Base-by-base conservation (phyloP, 148 eudicot genomes). In the Drosera capensis region DNA sequence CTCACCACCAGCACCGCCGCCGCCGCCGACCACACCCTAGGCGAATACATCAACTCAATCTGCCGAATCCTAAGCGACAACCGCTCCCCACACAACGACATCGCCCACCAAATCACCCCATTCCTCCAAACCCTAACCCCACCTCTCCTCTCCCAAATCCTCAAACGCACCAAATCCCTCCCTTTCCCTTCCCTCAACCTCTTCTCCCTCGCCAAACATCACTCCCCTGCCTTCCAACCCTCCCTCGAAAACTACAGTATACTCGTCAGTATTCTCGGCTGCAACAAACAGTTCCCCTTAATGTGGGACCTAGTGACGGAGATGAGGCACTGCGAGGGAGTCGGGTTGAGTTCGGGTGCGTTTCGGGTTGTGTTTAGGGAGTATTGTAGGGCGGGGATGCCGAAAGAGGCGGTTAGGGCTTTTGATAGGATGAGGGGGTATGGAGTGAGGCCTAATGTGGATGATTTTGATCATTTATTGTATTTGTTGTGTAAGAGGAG, bases 181-280 rank as follows among this genome's bases (percentile, higher is more conserved):
- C 81, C 76, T 0, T 78, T 78, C 46, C 65, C 96, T 3, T 83
- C 93, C 14, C 93, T 80, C 40, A 66, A 86, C 45, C 78, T 86
- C 80, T 81, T 86, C 23, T 45, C 65, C 2, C 81, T 92, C 92
- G 92, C 92, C 24, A 54, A 67, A 48, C 35, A 28, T 7, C n/a
- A n/a, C n/a, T 52, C 64, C n/a, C 74, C 86, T 8, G 52, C 55
- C 56, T 86, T 86, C 51, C 37, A 48, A 48, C 96, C 72, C 22
- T 56, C 52, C 37, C 7, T 43, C 8, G 26, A 36, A 0, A 81
- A 71, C 35, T 71, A 70, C 57, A 75, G 43, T 50, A 81, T 86
- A 26, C 65, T 86, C 4, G 50, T 81, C 2, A 70, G 68, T 40
- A 68, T 86, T 24, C 55, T 86, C 40, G 96, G 96, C 14, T 41